phyloP scores from a whole-genome alignment of 306 rosid species.

The Gleditsia sinensis region DNA sequence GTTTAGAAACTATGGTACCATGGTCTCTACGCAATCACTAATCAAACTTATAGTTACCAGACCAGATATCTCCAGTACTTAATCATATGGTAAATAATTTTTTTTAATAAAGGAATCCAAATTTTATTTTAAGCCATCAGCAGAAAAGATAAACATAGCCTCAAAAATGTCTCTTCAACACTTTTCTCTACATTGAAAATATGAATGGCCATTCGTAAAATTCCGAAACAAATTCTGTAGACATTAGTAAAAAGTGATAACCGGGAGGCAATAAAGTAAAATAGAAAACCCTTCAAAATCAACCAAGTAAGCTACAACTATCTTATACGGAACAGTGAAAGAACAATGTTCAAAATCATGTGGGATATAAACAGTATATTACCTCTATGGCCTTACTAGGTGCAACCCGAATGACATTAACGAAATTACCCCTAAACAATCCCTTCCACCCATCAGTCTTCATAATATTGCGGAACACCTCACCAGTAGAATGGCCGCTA shows the following conservation, averaged over 20 bases:
- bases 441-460: constrained; percentile 94
- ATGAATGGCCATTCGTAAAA: not conserved
- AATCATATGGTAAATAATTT: not conserved
- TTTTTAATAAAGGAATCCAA: not conserved
- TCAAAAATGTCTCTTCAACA: constrained; percentile 2
- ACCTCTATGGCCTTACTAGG: constrained; percentile 99
- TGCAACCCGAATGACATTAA: constrained; percentile 93
- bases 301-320: not conserved
- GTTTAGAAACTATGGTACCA: not conserved
- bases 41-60: not conserved
- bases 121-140: not conserved
- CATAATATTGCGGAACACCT: constrained; percentile 77
- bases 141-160: not conserved
- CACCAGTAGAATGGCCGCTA: constrained; percentile 70
- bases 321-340: not conserved
- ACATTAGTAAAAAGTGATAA: not conserved
- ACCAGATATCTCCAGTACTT: not conserved
- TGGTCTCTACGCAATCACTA: not conserved
- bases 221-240: not conserved
- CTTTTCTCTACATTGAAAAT: not conserved
- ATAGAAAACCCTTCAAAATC: not conserved
- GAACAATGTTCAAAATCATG: not conserved
- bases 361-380: not conserved
- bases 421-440: constrained; percentile 88
- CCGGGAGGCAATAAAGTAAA: constrained; percentile 2